Percentiles rank a stretch among this genome's conserved stretches.
Evolutionary conservation across 768 basidiomycete species (phyloP).

Genomic region (Polyporus arcularius): DNA sequence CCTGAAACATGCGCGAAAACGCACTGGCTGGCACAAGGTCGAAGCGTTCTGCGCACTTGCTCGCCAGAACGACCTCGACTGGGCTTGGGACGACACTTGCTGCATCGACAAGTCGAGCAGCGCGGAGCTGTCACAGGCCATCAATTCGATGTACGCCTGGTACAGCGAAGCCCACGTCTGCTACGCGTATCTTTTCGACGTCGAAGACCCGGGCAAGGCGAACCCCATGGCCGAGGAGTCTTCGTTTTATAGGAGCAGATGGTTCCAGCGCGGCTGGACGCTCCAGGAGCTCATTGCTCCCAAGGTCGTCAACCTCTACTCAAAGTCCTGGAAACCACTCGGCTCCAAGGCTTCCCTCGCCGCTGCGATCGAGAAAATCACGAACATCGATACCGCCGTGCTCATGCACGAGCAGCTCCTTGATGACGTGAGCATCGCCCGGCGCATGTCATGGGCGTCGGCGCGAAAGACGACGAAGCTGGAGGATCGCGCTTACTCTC

Average conservation of each 20-base stretch:
- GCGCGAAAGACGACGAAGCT: slow-evolving; percentile 1
- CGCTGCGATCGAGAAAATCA: slow-evolving; percentile 5
- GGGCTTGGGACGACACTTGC: slow-evolving; percentile 12
- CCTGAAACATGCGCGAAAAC: background rate
- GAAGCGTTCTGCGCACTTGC: background rate
- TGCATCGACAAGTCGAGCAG: slow-evolving; percentile 18
- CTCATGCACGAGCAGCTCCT: slow-evolving; percentile 3
- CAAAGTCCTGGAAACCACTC: slow-evolving; percentile 1
- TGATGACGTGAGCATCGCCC: slow-evolving; percentile 6
- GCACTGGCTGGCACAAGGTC: background rate
- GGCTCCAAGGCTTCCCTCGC: slow-evolving; percentile 5
- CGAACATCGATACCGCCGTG: slow-evolving; percentile 1
- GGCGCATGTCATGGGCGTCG: slow-evolving; percentile 18
- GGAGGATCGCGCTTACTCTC: slow-evolving; percentile 16
- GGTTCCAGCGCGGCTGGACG: slow-evolving; percentile 12
- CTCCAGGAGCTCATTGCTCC: slow-evolving; percentile 17
- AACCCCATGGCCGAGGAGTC: background rate
- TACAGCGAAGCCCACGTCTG: slow-evolving; percentile 10
- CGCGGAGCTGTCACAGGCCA: slow-evolving; percentile 14
- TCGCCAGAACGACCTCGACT: slow-evolving; percentile 1
- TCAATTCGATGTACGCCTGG: slow-evolving; percentile 13
- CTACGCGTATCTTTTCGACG: slow-evolving; percentile 17
- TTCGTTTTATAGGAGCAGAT: slow-evolving; percentile 4
- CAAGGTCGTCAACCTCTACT: slow-evolving; percentile 6
- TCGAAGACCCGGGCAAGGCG: slow-evolving; percentile 7